A percentile compares a stretch with the other conserved stretches of the same genome.
phyloP scores from a whole-genome alignment of 2,329 filamentous ascomycete genomes.

The Tolypocladium sp. region DNA sequence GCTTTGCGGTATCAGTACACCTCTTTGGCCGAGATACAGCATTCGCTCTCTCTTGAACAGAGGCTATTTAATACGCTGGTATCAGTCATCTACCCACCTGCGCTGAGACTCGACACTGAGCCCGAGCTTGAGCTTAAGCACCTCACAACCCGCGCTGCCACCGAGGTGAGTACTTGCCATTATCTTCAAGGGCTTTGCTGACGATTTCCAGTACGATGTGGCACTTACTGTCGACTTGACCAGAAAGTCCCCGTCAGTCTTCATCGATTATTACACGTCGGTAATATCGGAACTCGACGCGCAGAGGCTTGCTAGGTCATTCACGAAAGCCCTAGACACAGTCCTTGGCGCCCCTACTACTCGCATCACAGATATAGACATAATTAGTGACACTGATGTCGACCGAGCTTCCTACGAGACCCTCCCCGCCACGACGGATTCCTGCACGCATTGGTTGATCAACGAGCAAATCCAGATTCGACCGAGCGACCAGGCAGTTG shows the following conservation, averaged over 20 bases:
- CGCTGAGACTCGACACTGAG: neutral
- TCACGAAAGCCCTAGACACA: neutral
- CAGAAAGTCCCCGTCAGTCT: neutral
- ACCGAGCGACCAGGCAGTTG: conserved; percentile 1
- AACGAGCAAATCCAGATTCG: neutral
- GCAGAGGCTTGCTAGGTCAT: neutral
- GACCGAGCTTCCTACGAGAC: neutral
- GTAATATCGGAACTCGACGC: neutral
- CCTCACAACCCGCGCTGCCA: neutral
- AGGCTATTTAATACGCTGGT: neutral
- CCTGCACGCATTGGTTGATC: conserved; percentile 7
- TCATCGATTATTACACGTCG: neutral
- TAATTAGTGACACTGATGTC: neutral
- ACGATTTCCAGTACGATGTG: neutral
- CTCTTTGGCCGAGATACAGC: neutral
- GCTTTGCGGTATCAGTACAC: neutral
- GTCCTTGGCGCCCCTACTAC: neutral
- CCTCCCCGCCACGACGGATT: neutral
- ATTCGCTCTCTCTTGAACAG: neutral
- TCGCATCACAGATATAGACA: neutral
- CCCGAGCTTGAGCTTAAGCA: neutral
- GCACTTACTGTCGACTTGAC: neutral
- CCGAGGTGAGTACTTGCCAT: neutral
- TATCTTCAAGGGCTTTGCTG: neutral
- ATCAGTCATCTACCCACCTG: neutral